Evolutionary conservation across 495 filamentous ascomycete species (phyloP).

Genomic region (Penicillium turbatum): DNA sequence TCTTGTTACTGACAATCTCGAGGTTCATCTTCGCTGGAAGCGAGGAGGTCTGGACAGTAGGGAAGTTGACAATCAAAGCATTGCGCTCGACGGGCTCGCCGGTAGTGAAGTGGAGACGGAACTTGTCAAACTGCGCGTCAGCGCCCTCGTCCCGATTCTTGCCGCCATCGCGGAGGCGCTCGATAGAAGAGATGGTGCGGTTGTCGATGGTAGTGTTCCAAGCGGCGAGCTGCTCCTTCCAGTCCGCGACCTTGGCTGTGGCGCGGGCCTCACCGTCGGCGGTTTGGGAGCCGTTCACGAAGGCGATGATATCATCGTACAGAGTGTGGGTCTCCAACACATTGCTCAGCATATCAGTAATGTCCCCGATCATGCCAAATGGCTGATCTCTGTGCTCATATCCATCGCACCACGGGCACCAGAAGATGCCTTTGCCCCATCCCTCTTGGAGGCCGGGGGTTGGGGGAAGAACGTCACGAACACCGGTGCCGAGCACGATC

Average conservation of each 20-base stretch:
- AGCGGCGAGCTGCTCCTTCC: conserved; percentile 42
- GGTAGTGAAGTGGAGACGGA: conserved; percentile 50
- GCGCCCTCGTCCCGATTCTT: conserved; percentile 30
- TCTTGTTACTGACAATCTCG: conserved; percentile 39
- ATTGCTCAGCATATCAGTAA: conserved; percentile 39
- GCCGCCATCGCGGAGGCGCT: conserved; percentile 42
- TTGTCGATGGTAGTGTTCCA: conserved; percentile 52
- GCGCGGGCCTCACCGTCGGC: conserved; percentile 34
- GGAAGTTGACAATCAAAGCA: conserved; percentile 49
- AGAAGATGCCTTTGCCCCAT: conserved; percentile 57
- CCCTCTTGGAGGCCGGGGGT: conserved; percentile 48
- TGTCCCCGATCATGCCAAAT: conserved; percentile 46
- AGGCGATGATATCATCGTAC: conserved; percentile 39
- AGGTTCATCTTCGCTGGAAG: conserved; percentile 40
- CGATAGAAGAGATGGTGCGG: conserved; percentile 45
- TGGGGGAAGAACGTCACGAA: conserved; percentile 49
- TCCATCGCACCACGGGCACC: conserved; percentile 62
- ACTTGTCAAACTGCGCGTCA: conserved; percentile 44
- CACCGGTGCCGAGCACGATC: conserved; percentile 52
- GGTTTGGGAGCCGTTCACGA: conserved; percentile 54
- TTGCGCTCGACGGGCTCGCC: conserved; percentile 40
- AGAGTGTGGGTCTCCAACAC: conserved; percentile 49
- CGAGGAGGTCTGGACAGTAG: conserved; percentile 39
- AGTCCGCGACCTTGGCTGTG: conserved; percentile 36
- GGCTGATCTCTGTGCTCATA: conserved; percentile 55